Base-by-base conservation (phyloP, 495 filamentous ascomycete genomes). In the Pyrenopolyporus hunteri region DNA sequence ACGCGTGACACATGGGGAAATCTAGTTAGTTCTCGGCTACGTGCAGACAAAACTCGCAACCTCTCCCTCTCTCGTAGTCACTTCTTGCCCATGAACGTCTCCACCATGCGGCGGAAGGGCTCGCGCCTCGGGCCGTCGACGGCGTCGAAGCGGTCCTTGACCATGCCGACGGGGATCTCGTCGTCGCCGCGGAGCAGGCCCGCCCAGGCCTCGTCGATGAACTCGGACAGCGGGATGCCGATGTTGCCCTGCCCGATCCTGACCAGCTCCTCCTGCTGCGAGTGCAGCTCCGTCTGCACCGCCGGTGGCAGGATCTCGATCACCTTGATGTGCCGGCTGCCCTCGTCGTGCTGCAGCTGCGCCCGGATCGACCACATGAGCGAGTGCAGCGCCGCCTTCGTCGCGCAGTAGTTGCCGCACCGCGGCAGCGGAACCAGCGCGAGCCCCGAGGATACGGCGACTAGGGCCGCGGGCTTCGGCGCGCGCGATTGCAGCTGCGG, bases 251-350 rank as follows among this genome's bases (percentile, higher is more conserved):
- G 53, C 20, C 73, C 70, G 53, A 64, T 51, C 6, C 70, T 68
- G 9, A 76, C 76, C 7, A 80, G 73, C 53, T 84, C 80, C 14
- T 66, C 55, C 62, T 81, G 80, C 44, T 73, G 73, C 45, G 80
- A 72, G 52, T 85, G 83, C 45, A 86, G 70, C 69, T 86, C 84
- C 4, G 82, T 91, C 74, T 87, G 84, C 20, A 91, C 86, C 2
- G 84, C 79, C 3, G 88, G 87, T 4, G 87, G 87, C 37, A 86
- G 76, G 10, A 89, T 69, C 72, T 91, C 88, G 23, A 90, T 73
- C 2, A 90, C 78, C 32, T 79, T 79, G 17, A 89, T 71, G 26
- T 68, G 65, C 22, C 35, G 37, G 20, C 64, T 68, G 1, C 43
- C 53, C 11, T 19, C 47, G 36, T 77, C 72, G 9, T 74, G 74